Percentiles rank a stretch among this genome's conserved stretches.
phyloP scores from a whole-genome alignment of 169 alveolate species.

The Miamiensis avidus region DNA sequence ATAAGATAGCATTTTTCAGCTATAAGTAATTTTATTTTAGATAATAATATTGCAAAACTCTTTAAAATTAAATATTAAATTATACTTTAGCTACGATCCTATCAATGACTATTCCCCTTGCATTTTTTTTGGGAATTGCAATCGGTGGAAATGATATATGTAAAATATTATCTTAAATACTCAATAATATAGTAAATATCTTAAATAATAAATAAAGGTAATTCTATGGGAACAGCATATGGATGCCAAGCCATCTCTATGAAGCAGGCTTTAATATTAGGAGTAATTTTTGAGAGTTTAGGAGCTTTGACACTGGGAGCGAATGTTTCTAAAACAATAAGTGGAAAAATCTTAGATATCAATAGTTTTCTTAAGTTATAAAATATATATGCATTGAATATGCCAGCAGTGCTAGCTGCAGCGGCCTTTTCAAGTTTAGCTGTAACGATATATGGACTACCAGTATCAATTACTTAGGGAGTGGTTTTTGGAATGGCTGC shows the following conservation, averaged over 20 bases:
- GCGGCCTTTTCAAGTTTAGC: not conserved
- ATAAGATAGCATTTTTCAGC: too few species aligned
- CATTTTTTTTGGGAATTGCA: not conserved
- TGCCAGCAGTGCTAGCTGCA: not conserved
- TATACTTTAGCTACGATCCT: too few species aligned
- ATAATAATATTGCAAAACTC: too few species aligned
- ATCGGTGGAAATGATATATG: not conserved
- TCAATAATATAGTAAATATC: too few species aligned
- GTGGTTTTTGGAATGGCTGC: not conserved
- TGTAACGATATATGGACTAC: not conserved
- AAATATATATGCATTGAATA: too few species aligned
- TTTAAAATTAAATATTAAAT: too few species aligned
- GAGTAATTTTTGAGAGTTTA: not conserved
- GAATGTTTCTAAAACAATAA: not conserved
- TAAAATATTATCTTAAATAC: too few species aligned
- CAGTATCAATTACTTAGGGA: not conserved
- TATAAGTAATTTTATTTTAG: too few species aligned
- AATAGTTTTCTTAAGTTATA: too few species aligned
- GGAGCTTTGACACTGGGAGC: not conserved
- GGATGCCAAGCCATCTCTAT: not conserved
- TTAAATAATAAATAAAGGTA: not conserved
- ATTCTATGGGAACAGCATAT: not conserved
- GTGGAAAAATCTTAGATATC: not conserved
- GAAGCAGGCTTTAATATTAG: not conserved
- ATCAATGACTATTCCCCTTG: not conserved